These are phyloP conservation scores for Salix koriyanagi DNA, from an alignment of 345 rosid genomes.

Conservation along the genomic window DNA sequence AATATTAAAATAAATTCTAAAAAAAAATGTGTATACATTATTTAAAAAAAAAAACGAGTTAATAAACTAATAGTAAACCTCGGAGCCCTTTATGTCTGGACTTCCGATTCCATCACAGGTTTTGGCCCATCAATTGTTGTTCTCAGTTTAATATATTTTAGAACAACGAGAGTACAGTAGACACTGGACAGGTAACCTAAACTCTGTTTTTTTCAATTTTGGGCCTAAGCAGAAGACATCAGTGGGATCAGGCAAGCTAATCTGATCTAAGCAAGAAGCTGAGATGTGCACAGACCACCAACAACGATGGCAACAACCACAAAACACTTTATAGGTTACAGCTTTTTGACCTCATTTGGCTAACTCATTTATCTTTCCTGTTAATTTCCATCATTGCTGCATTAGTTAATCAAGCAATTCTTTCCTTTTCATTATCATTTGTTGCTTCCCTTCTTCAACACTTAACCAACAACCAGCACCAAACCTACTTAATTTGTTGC, in stretches of 20 bases:
- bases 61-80: too few species aligned
- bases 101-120: too few species aligned
- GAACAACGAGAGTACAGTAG: too few species aligned
- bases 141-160: too few species aligned
- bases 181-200: too few species aligned
- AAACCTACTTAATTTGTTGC: constrained; percentile 25
- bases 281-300: constrained; percentile 1
- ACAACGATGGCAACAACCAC: constrained; percentile 6
- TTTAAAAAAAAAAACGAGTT: too few species aligned
- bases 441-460: constrained; percentile 35
- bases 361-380: background rate
- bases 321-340: background rate
- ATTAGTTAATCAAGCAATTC: constrained; percentile 25
- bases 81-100: too few species aligned
- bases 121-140: too few species aligned
- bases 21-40: too few species aligned
- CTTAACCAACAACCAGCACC: constrained; percentile 44
- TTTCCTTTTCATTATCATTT: constrained; percentile 16
- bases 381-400: constrained; percentile 1
- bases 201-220: background rate
- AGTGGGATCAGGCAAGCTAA: constrained; percentile 8
- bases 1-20: too few species aligned
- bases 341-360: constrained; percentile 8
- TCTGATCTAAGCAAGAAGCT: constrained; percentile 10
- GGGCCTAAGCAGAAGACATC: background rate